Base-by-base conservation (phyloP, 305 asterid genomes). In the Fraxinus platypoda region DNA sequence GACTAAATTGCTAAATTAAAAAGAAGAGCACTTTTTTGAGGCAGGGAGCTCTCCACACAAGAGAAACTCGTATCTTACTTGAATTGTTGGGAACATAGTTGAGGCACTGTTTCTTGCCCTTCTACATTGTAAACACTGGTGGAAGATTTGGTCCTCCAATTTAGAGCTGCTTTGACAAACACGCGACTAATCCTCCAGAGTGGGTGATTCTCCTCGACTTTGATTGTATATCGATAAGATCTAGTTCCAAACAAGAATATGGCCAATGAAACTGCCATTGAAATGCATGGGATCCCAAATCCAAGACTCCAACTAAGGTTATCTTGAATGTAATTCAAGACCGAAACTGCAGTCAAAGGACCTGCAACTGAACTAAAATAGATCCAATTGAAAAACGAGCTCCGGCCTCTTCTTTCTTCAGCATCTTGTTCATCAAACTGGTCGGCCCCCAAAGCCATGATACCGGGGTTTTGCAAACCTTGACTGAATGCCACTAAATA, bases 391-490 rank as follows among this genome's bases (percentile, higher is more conserved):
- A 84, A 86, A 52, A 88, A 85, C 0, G 90, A 80, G 76, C 86
- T 77, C 38, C 81, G 78, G 6, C 82, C 87, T 74, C 41, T 80
- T 28, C 46, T 15, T 76, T 87, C 90, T 1, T 6, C 1, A 11
- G 34, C 70, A 35, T 87, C 83, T 21, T 75, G 71, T n/a, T 38
- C 88, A 4, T 85, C 90, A 26, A 87, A 87, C 28, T 87, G 88
- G 62, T 83, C 88, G 0, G 90, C 90, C 72, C 90, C 90, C 19
- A 87, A 85, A 21, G 90, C 88, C 68, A 83, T 87, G 1, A 79
- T 62, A 25, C 88, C 72, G 17, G 90, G 86, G 62, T 37, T 87
- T 49, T 76, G 84, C 0, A 83, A 80, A 15, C 88, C 88, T 72
- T 83, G 85, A 3, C 81, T 85, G 11, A 75, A 25, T 37, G 82